Conservation (phyloP, 257 asterid genomes). For the Striga asiatica region DNA sequence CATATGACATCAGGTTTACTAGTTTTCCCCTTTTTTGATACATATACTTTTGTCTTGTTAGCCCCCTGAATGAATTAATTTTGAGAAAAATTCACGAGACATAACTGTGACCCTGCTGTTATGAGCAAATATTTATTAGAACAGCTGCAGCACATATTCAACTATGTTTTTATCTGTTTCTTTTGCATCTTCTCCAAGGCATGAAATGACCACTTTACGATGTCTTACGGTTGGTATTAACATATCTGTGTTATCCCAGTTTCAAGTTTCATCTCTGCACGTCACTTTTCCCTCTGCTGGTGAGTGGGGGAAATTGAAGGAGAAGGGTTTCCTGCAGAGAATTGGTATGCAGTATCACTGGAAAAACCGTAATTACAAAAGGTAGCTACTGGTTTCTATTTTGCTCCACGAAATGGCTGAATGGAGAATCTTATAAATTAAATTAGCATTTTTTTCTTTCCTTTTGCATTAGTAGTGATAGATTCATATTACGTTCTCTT, state of each 20-base stretch:
- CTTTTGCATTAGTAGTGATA: background rate
- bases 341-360: conserved; percentile 94
- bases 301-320: conserved; percentile 64
- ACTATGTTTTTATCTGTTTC: conserved; percentile 9
- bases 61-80: background rate
- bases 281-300: conserved; percentile 63
- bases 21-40: background rate
- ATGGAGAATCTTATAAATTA: conserved; percentile 11
- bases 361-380: conserved; percentile 73
- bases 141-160: background rate
- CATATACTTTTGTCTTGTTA: background rate
- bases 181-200: conserved; percentile 1
- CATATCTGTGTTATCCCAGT: conserved; percentile 33
- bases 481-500: background rate
- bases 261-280: conserved; percentile 86
- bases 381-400: conserved; percentile 28
- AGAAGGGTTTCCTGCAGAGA: conserved; percentile 86
- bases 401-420: conserved; percentile 14
- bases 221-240: background rate
- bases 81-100: background rate
- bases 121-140: conserved; percentile 4
- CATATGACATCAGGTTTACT: background rate
- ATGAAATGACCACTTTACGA: background rate
- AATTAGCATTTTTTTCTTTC: background rate
- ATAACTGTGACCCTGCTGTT: background rate